Evolutionary conservation across 371 early-diverging fungal genomes (phyloP).

Genomic region (Chytridiales sp.): DNA sequence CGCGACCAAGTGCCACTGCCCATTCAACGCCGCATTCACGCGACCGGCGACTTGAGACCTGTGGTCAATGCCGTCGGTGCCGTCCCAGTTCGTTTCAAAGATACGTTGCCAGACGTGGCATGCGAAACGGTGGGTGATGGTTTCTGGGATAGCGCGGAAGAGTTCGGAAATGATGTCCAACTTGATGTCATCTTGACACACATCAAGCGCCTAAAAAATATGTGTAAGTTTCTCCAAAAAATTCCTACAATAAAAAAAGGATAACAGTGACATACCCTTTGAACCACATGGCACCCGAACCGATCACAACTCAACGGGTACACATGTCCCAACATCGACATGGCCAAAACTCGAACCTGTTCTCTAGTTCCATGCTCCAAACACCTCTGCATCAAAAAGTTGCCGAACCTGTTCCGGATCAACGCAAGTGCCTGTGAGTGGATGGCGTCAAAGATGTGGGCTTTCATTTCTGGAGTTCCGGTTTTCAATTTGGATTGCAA

Average conservation of each 20-base stretch:
- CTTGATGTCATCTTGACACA: constrained; percentile 61
- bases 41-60: constrained; percentile 3
- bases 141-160: constrained; percentile 61
- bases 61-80: constrained; percentile 10
- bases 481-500: constrained; percentile 71
- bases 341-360: constrained; percentile 57
- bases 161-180: constrained; percentile 61
- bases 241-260: not conserved
- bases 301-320: constrained; percentile 67
- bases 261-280: constrained; percentile 51
- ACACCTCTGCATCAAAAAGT: constrained; percentile 73
- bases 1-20: constrained; percentile 69
- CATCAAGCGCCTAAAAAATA: constrained; percentile 57
- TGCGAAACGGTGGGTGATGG: constrained; percentile 73
- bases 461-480: constrained; percentile 53
- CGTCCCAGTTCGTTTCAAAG: constrained; percentile 67
- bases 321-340: constrained; percentile 64
- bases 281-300: constrained; percentile 79
- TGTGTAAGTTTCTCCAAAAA: no score
- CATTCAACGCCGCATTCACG: constrained; percentile 58
- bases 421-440: constrained; percentile 56
- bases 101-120: constrained; percentile 82
- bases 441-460: constrained; percentile 61
- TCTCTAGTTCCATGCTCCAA: constrained; percentile 64
- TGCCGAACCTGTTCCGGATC: constrained; percentile 77